Evolutionary conservation across 805 yeast species (phyloP), one percentile per base, ranked within the genome.

Genomic region (Deakozyma indianensis): DNA sequence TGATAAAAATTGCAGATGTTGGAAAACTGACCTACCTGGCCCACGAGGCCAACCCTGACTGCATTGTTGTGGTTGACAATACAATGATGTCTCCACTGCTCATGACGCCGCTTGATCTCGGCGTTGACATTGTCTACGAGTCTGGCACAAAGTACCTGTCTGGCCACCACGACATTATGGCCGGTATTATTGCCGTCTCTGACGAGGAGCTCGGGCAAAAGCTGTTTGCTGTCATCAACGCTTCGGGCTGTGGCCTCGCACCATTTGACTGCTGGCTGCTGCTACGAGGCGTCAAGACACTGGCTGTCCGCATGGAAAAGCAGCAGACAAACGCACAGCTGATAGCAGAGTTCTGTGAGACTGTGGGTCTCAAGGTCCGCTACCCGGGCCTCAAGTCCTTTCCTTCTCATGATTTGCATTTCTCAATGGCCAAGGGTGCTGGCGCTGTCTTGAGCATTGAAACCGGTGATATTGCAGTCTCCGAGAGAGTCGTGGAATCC

Each of bases 141-240:
- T 79, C 90, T 11, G 96, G 94, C 15, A 88, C 97, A 40, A 88
- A 88, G 64, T 88, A 84, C 59, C 69, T 88, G 53, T 83, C 87
- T 56, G 96, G 96, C 4, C 97, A 88, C 61, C 97, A 88, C 63
- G 96, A 90, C 61, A 76, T 88, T 55, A 88, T 88, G 97, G 96
- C 95, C 22, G 97, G 97, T 47, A 78, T 83, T 15, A 68, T 88
- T 47, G 94, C 95, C 22, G 77, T 82, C 23, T 72, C 80, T 50
- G 70, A 69, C 44, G 65, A 73, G 22, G 70, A 73, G 45, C 65
- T 88, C 41, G 90, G 87, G 16, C 79, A 83, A 45, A 68, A 74
- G 41, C 54, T 90, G 11, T 84, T 74, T 60, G 82, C 75, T 60
- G 81, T 83, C 24, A 81, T 88, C 60, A 90, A 90, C 62, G 78